These are phyloP conservation scores for Raddia guianensis DNA, from an alignment of 176 grass and related monocot species.

Conservation along the genomic window DNA sequence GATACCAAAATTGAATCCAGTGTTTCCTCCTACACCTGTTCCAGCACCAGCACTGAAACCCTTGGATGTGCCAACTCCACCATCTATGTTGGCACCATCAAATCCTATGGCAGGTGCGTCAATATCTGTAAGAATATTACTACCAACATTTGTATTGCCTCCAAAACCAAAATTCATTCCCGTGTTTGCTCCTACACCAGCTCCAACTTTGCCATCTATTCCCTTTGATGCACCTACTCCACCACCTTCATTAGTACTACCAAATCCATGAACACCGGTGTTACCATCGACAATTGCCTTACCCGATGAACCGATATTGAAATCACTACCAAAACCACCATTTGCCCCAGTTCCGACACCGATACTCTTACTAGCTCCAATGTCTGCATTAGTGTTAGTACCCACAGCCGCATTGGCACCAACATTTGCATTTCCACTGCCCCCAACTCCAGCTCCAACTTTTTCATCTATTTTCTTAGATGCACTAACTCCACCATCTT, in stretches of 20 bases:
- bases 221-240: slow-evolving; percentile 8
- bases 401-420: not conserved
- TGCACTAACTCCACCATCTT: too few species aligned
- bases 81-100: not conserved
- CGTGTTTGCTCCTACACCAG: not conserved
- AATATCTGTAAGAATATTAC: not conserved
- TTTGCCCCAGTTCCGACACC: not conserved
- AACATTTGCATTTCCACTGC: not conserved
- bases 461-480: too few species aligned
- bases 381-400: not conserved
- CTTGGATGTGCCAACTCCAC: not conserved
- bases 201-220: not conserved
- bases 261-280: not conserved
- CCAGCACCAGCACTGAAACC: not conserved
- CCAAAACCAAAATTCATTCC: not conserved
- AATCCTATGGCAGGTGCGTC: too few species aligned
- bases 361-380: slow-evolving; percentile 2
- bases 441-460: not conserved
- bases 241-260: not conserved
- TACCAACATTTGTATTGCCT: not conserved
- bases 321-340: not conserved
- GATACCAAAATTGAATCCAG: too few species aligned
- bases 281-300: not conserved
- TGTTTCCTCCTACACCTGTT: too few species aligned
- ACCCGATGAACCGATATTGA: not conserved